Base-by-base conservation (phyloP, 768 basidiomycete species). In the Russula dissimulans region DNA sequence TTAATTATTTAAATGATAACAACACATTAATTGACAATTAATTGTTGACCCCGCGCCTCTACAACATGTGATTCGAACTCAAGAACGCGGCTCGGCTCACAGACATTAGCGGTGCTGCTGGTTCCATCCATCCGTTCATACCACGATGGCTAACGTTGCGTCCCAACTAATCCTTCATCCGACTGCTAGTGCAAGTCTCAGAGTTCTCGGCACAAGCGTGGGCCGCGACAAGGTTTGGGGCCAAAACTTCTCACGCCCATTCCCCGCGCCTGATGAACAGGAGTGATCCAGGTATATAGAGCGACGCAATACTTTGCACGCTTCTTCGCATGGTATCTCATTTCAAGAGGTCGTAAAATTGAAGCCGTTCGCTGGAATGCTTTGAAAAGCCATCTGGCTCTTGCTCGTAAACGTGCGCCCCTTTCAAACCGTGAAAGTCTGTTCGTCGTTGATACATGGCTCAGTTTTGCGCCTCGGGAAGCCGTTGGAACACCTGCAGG, bases 391-490 rank as follows among this genome's bases (percentile, higher is more conserved):
- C 90, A 92, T 69, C 81, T 99, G 26, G 93, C 83, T 4, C 82
- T 81, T 11, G 90, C 84, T 36, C 81, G 97, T 65, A 98, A 95
- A 75, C 77, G 95, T 97, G 54, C 49, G 70, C 62, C 17, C 11
- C 38, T 39, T 29, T 29, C 36, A 45, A 26, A 17, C 22, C 9
- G 12, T 26, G 22, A n/a, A 26, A 1, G 3, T 53, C 26, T 10
- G 29, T 32, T 12, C 3, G 32, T 54, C 12, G 14, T 26, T 18
- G 31, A 48, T 26, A 15, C 51, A 3, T 41, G 48, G n/a, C 26
- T 32, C 48, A 98, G 95, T 97, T 41, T 78, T 98, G 79, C 85
- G 97, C 15, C 77, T 99, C 55, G 92, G 93, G 66, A 95, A 97
- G 73, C 93, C 94, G 8, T 67, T 95, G 63, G 97, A 99, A 70